phyloP scores from a whole-genome alignment of 2,329 filamentous ascomycete genomes.

The Neophaeococcomyces aloes region DNA sequence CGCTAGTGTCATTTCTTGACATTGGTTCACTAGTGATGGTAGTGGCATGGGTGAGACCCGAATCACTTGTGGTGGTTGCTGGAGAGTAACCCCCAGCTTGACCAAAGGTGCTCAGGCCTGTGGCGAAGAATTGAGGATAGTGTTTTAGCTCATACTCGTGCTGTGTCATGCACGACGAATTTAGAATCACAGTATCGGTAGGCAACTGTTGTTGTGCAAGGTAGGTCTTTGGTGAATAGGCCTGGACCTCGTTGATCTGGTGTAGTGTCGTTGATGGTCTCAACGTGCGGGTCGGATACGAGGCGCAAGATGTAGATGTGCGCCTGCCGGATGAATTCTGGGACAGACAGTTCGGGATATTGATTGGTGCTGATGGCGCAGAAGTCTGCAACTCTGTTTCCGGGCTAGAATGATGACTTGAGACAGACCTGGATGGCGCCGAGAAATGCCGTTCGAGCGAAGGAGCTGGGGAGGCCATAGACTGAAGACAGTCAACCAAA shows the following conservation, averaged over 20 bases:
- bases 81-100: slow-evolving; percentile 19
- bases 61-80: slow-evolving; percentile 19
- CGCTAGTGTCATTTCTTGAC: slow-evolving; percentile 36
- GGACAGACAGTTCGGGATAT: slow-evolving; percentile 17
- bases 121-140: slow-evolving; percentile 17
- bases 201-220: slow-evolving; percentile 28
- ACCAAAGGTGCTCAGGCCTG: slow-evolving; percentile 21
- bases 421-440: slow-evolving; percentile 11
- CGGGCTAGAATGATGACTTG: slow-evolving; percentile 5
- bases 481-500: slow-evolving; percentile 19
- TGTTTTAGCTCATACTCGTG: slow-evolving; percentile 22
- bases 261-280: slow-evolving; percentile 22
- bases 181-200: slow-evolving; percentile 14
- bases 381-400: slow-evolving; percentile 22
- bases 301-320: slow-evolving; percentile 24
- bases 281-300: slow-evolving; percentile 31
- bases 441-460: slow-evolving; percentile 20
- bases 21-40: slow-evolving; percentile 30
- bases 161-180: slow-evolving; percentile 20
- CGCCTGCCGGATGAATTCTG: slow-evolving; percentile 10
- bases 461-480: slow-evolving; percentile 16
- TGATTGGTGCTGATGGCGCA: slow-evolving; percentile 22
- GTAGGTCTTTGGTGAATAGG: slow-evolving; percentile 35
- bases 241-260: slow-evolving; percentile 30
- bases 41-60: slow-evolving; percentile 23